phyloP scores from a whole-genome alignment of 305 asterid genomes.

The Monarda citriodora region DNA sequence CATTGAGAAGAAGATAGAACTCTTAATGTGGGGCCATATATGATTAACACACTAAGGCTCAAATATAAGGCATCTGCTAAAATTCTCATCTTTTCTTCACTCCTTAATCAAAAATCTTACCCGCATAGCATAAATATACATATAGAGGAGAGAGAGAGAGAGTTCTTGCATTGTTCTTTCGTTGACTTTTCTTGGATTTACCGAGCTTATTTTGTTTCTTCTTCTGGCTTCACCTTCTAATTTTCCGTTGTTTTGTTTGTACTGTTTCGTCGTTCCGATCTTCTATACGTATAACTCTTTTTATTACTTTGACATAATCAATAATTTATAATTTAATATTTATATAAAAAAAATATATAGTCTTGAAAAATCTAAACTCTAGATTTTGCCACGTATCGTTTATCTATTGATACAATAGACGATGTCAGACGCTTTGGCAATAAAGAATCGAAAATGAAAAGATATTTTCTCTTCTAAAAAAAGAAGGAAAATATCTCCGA shows the following conservation, averaged over 20 bases:
- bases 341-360: too few relatives aligned
- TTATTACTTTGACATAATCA: too few relatives aligned
- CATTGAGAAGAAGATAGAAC: conserved; percentile 41
- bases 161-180: not conserved
- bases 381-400: too few relatives aligned
- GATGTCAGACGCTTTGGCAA: too few relatives aligned
- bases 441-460: too few relatives aligned
- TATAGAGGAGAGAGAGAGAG: not conserved
- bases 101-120: conserved; percentile 12
- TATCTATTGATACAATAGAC: too few relatives aligned
- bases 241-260: not conserved
- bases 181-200: conserved; percentile 12
- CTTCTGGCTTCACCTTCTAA: not conserved
- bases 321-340: too few relatives aligned
- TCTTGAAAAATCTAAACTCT: too few relatives aligned
- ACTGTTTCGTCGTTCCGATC: too few relatives aligned
- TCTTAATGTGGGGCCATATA: conserved; percentile 10
- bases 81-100: conserved; percentile 24
- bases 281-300: too few relatives aligned
- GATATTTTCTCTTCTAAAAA: too few relatives aligned
- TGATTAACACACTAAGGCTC: conserved; percentile 15
- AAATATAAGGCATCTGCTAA: conserved; percentile 21
- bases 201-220: not conserved
- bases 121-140: not conserved
- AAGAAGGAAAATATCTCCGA: too few relatives aligned